Conservation (phyloP, 192 early-diverging fungal species). For the Cetraspora pellucida region DNA sequence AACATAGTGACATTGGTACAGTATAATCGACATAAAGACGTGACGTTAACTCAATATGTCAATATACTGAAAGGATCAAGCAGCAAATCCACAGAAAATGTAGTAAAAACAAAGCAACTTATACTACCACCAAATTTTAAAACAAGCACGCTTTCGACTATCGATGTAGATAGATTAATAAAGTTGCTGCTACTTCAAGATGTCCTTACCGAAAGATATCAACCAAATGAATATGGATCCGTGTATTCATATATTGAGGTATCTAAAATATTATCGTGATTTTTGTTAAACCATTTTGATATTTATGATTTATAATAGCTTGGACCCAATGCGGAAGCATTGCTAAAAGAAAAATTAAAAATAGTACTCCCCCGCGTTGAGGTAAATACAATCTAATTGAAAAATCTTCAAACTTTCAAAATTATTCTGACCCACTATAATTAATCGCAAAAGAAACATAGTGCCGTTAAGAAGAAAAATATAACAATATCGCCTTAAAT, state of each 20-base stretch:
- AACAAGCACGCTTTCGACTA: background rate
- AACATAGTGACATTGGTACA: slow-evolving; percentile 51
- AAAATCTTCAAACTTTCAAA: too few species aligned
- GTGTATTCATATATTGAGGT: background rate
- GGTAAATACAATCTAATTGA: too few species aligned
- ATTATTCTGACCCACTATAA: too few species aligned
- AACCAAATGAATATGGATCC: background rate
- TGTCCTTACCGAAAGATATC: background rate
- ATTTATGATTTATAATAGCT: too few species aligned
- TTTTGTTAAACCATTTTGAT: background rate
- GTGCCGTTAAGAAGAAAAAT: too few species aligned
- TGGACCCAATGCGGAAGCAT: too few species aligned
- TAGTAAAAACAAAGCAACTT: background rate
- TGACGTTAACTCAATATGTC: slow-evolving; percentile 31
- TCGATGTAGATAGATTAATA: background rate
- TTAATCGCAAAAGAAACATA: too few species aligned
- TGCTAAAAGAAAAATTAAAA: too few species aligned
- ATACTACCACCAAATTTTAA: background rate
- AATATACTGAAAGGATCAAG: background rate
- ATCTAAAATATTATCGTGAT: background rate
- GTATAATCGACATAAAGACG: slow-evolving; percentile 43
- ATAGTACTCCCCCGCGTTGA: too few species aligned
- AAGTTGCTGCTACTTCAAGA: background rate
- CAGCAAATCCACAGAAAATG: background rate
- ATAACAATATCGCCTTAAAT: too few species aligned